phyloP scores from a whole-genome alignment of 2,329 filamentous ascomycete genomes.

The Xylariaceae sp. region DNA sequence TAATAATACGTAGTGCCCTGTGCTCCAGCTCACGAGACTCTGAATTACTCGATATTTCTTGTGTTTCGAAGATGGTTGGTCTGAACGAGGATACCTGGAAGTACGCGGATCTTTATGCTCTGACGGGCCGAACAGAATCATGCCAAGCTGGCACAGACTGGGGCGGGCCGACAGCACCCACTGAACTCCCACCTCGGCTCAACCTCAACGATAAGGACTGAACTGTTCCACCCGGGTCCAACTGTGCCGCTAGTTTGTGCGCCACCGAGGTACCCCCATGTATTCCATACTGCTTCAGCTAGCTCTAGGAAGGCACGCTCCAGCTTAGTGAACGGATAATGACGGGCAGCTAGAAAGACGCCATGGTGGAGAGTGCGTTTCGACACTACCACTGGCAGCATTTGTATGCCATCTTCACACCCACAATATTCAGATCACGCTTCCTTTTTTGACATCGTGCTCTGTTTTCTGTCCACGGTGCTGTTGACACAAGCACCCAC shows the following conservation, averaged over 20 bases:
- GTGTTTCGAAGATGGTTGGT: too few relatives aligned
- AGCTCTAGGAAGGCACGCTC: too few relatives aligned
- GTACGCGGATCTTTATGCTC: neutral
- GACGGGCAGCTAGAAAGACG: neutral
- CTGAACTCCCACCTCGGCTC: neutral
- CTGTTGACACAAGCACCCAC: conserved; percentile 2
- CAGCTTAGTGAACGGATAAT: neutral
- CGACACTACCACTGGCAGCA: neutral
- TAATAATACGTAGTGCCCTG: neutral
- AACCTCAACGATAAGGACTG: neutral
- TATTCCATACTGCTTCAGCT: too few relatives aligned
- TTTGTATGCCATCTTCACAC: conserved; percentile 1
- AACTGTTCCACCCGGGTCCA: too few relatives aligned
- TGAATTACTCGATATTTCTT: too few relatives aligned
- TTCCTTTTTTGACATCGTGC: conserved; percentile 4
- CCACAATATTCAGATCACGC: conserved; percentile 7
- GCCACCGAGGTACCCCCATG: too few relatives aligned
- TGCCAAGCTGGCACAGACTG: neutral
- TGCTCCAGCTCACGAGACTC: neutral
- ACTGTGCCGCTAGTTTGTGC: too few relatives aligned
- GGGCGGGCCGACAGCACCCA: neutral
- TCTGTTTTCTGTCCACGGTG: conserved; percentile 2
- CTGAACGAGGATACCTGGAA: too few relatives aligned
- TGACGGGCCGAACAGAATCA: neutral
- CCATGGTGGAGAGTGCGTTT: neutral